Evolutionary conservation across 768 basidiomycete species (phyloP), one percentile per base, ranked within the genome.

Genomic region (Collybia sordida): DNA sequence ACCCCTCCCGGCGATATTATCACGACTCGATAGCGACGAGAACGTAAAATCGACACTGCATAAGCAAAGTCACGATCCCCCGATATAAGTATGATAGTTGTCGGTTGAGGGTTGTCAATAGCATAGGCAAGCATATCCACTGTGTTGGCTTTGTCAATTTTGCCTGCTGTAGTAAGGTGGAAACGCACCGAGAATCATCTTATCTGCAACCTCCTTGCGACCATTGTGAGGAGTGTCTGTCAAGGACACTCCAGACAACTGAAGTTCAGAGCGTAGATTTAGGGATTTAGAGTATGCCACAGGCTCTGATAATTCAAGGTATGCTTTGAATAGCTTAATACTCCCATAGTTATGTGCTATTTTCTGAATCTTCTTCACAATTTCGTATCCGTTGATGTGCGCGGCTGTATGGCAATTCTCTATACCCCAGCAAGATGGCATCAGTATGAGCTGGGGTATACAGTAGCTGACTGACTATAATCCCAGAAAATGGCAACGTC

Each of bases 11-110:
- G 72, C n/a, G 72, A 71, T 38, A 86, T 64, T 21, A 86, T 53
- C 40, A 85, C 66, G 28, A 86, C 74, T 15, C 69, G 65, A 60
- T 81, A 83, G 39, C 68, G 67, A 50, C 83, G 75, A 45, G 81
- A 70, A 25, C 79, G 76, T 41, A 88, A 66, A 28, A 72, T 69
- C 1, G 85, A 79, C 39, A 85, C 63, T n/a, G 80, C 79, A 59
- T 85, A 87, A 3, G 79, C 77, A 55, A 85, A 81, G 60, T 87
- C 85, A 36, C 83, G 73, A 63, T 88, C 85, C 15, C 80, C 83
- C 0, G 85, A 76, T 56, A 89, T 82, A 31, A 89, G 68, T 38
- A 87, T 64, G 55, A 86, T 66, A 14, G 83, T 85, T 22, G 76
- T 59, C 50, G 78, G 76, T 2, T 74, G 50, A 3, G 75, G 67